Base-by-base conservation (phyloP, 2,329 filamentous ascomycete genomes). In the Aspergillus chevalieri region DNA sequence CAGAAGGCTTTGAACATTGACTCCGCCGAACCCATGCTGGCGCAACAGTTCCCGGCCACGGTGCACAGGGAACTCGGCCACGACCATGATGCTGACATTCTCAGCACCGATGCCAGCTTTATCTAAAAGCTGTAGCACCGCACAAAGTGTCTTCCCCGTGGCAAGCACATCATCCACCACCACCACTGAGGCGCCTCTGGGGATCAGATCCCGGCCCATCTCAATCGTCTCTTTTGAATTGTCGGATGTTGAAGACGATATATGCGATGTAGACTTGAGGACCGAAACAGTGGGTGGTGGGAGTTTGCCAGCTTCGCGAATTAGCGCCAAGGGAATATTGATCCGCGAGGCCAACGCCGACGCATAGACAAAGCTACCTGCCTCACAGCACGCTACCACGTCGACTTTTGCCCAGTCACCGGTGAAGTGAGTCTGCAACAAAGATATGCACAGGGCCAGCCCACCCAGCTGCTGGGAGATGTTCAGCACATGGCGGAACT, bases 101-200 rank as follows among this genome's bases (percentile, higher is more conserved):
- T 74, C 66, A 0, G 50, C 34, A n/a, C 43, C 7, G 14, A 82
- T 53, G 0, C 75, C 74, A 51, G 67, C 72, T 56, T 76, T 44
- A 1, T 38, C 10, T 22, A 84, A 59, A 1, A 84, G 65, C 55
- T 70, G 54, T 30, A 84, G 56, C 33, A 81, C 69, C 6, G 77
- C 78, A 60, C 68, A 75, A 34, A 84, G 72, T 2, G 80, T 83
- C 55, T 70, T 55, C 1, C 79, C 80, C 0, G 76, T 78, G 5
- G 81, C 72, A 49, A 84, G 73, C 24, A 82, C 79, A 62, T 84
- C 81, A 51, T 84, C 81, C 5, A 84, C 71, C 0, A 83, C 72
- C n/a, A 83, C 68, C 9, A 83, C 74, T 3, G 67, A 68, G 3
- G 62, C 65, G 1, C 65, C 71, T 33, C 22, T 58, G 0, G 66